Evolutionary conservation across 306 rosid genomes (phyloP).

Genomic region (Hippophae gyantsensis): DNA sequence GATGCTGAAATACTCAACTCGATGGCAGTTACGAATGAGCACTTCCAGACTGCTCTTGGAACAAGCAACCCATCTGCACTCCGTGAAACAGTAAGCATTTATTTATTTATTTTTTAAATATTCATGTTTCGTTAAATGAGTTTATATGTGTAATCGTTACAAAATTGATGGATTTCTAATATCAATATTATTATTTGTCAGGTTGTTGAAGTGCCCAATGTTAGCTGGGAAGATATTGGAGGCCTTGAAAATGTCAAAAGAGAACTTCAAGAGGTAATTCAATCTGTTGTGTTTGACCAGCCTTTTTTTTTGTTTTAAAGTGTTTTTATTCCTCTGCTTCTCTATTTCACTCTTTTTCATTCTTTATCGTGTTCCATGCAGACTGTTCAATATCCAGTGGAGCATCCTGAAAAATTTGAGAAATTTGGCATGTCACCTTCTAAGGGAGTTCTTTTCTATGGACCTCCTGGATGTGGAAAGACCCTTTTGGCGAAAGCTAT

Average conservation of each 20-base stretch:
- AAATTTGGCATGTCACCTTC: constrained; percentile 77
- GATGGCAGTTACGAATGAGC: constrained; percentile 6
- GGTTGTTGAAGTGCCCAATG: constrained; percentile 74
- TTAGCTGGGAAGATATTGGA: constrained; percentile 59
- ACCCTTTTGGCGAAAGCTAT: constrained; percentile 62
- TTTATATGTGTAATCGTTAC: no score
- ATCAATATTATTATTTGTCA: not conserved
- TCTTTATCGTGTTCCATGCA: constrained; percentile 18
- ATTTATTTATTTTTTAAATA: not conserved
- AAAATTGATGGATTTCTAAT: no score
- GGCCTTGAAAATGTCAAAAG: constrained; percentile 56
- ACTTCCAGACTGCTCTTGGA: constrained; percentile 7
- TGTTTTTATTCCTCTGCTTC: not conserved
- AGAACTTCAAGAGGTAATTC: constrained; percentile 56
- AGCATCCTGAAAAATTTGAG: constrained; percentile 75
- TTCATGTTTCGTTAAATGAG: no score
- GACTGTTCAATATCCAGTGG: constrained; percentile 71
- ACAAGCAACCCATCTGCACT: constrained; percentile 50
- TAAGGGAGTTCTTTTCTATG: constrained; percentile 64
- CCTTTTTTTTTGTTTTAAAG: not conserved
- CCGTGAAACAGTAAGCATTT: constrained; percentile 59
- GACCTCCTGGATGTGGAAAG: constrained; percentile 69
- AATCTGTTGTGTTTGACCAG: not conserved
- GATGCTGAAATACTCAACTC: constrained; percentile 12
- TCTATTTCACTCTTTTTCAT: not conserved